Conservation (phyloP, 805 yeast species). For the Candida maesae region DNA sequence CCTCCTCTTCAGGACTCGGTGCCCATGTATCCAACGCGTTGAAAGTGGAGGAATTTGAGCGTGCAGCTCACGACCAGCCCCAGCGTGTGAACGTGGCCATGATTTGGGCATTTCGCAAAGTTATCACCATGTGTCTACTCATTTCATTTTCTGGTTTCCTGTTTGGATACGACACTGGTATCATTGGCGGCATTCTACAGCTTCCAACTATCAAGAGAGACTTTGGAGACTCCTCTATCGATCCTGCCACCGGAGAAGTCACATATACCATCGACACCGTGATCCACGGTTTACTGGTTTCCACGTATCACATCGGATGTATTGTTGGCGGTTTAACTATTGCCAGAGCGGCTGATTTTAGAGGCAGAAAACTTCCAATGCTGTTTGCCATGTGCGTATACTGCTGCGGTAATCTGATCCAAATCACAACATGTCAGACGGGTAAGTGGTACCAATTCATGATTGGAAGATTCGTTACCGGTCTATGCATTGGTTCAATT, state of each 20-base stretch:
- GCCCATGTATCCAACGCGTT: background rate
- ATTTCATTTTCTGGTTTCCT: constrained; percentile 71
- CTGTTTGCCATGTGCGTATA: constrained; percentile 51
- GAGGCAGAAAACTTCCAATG: constrained; percentile 60
- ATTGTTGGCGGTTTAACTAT: constrained; percentile 63
- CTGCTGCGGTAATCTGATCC: constrained; percentile 55
- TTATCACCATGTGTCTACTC: constrained; percentile 34
- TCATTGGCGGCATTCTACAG: constrained; percentile 67
- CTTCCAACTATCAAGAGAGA: constrained; percentile 24
- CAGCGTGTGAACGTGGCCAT: background rate
- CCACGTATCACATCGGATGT: constrained; percentile 65
- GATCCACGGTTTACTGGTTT: constrained; percentile 43
- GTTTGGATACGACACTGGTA: constrained; percentile 75
- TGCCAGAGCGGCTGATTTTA: constrained; percentile 53
- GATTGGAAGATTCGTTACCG: constrained; percentile 64
- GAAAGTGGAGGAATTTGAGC: background rate
- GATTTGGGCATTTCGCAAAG: constrained; percentile 2
- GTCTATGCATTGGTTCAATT: constrained; percentile 69
- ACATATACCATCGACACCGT: constrained; percentile 31
- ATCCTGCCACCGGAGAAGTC: background rate
- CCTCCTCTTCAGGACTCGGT: background rate
- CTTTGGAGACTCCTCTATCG: constrained; percentile 30
- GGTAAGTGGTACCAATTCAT: constrained; percentile 58
- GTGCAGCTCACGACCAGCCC: background rate
- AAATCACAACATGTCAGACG: constrained; percentile 43